These are phyloP conservation scores for Pilasporangium apinafurcum DNA, from an alignment of 352 stramenopile species.

Conservation along the genomic window DNA sequence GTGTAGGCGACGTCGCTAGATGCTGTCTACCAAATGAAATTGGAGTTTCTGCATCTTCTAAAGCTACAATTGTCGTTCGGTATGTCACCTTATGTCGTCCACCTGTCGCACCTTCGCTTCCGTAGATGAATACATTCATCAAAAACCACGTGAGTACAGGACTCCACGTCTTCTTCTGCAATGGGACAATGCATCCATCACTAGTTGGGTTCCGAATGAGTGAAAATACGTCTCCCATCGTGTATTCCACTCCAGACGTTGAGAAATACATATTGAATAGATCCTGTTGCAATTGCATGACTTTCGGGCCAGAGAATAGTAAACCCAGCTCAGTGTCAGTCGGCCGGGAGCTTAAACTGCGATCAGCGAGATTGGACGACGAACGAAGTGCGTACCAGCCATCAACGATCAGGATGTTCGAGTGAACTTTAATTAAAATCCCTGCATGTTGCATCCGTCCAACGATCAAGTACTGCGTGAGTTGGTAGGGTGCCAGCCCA, in stretches of 20 bases:
- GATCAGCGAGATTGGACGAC: conserved; percentile 70
- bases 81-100: conserved; percentile 64
- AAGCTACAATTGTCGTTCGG: conserved; percentile 24
- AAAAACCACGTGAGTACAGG: conserved; percentile 72
- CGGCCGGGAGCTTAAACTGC: conserved; percentile 58
- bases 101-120: conserved; percentile 68
- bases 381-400: conserved; percentile 61
- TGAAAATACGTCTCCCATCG: conserved; percentile 21
- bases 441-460: conserved; percentile 32
- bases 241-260: conserved; percentile 19
- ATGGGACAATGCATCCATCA: conserved; percentile 36
- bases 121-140: conserved; percentile 77
- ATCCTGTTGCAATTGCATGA: conserved; percentile 48
- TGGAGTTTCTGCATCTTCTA: not conserved
- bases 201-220: conserved; percentile 5
- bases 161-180: conserved; percentile 56
- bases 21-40: too few relatives aligned
- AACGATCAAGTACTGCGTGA: conserved; percentile 43
- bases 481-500: conserved; percentile 26
- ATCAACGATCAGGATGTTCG: conserved; percentile 74
- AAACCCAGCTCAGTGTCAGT: conserved; percentile 70
- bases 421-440: conserved; percentile 71
- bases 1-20: too few relatives aligned
- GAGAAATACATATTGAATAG: conserved; percentile 67
- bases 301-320: conserved; percentile 35